Conservation (phyloP, 768 basidiomycete genomes). For the Gloeostereum incarnatum region DNA sequence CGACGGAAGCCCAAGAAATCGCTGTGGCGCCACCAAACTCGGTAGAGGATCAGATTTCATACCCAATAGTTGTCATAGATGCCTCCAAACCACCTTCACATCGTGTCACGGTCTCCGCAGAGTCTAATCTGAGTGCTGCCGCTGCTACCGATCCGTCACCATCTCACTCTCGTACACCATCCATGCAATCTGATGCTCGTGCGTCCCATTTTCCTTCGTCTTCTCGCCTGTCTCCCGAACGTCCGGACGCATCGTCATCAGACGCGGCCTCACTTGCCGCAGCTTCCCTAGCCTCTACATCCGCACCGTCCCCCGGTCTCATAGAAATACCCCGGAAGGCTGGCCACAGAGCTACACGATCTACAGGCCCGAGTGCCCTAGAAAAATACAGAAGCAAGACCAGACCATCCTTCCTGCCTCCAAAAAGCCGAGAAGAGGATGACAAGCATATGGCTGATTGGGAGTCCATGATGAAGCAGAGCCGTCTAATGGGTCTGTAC, state of each 20-base stretch:
- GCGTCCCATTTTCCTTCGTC: neutral
- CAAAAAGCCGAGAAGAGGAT: conserved; percentile 72
- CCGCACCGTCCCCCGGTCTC: conserved; percentile 14
- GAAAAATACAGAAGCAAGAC: conserved; percentile 81
- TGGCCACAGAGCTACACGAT: conserved; percentile 36
- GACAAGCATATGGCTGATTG: conserved; percentile 78
- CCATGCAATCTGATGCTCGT: conserved; percentile 3
- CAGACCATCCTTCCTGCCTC: conserved; percentile 77
- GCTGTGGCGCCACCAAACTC: conserved; percentile 5
- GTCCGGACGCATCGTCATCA: neutral
- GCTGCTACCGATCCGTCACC: neutral
- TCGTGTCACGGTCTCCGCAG: conserved; percentile 16
- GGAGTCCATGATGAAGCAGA: conserved; percentile 82
- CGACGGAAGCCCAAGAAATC: conserved; percentile 2
- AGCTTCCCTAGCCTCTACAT: conserved; percentile 12
- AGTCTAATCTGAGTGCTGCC: conserved; percentile 2
- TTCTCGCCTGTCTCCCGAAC: neutral
- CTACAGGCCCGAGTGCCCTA: conserved; percentile 58
- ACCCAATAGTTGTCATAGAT: conserved; percentile 36
- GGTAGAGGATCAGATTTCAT: conserved; percentile 15
- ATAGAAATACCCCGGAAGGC: conserved; percentile 16
- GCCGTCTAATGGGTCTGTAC: conserved; percentile 58
- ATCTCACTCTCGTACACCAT: neutral
- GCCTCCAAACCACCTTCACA: conserved; percentile 23
- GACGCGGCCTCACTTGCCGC: neutral